phyloP scores from a whole-genome alignment of 768 basidiomycete species.

The Boletus fagicola region DNA sequence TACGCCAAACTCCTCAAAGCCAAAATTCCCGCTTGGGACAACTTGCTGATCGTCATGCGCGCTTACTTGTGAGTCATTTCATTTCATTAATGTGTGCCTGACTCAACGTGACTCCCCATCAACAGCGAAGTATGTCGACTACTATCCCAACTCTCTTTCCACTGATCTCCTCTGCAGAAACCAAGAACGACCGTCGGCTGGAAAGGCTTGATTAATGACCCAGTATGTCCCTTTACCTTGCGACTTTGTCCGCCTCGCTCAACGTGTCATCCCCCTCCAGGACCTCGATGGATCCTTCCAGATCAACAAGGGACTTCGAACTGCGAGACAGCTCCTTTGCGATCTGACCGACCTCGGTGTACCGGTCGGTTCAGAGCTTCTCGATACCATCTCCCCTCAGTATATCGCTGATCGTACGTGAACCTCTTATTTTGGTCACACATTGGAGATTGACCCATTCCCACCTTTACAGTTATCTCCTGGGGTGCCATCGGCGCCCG shows the following conservation, averaged over 20 bases:
- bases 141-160: background rate
- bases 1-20: slow-evolving; percentile 73
- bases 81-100: slow-evolving; percentile 7
- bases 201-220: slow-evolving; percentile 96
- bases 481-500: slow-evolving; percentile 98
- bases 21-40: slow-evolving; percentile 64
- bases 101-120: slow-evolving; percentile 35
- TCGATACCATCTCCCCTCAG: slow-evolving; percentile 83
- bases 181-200: slow-evolving; percentile 96
- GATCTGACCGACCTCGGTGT: slow-evolving; percentile 88
- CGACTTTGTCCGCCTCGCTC: background rate
- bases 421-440: background rate
- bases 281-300: slow-evolving; percentile 92
- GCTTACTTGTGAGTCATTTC: slow-evolving; percentile 84
- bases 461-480: slow-evolving; percentile 53
- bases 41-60: slow-evolving; percentile 92
- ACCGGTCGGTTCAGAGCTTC: slow-evolving; percentile 91
- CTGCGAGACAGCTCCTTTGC: slow-evolving; percentile 84
- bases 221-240: slow-evolving; percentile 33
- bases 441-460: background rate
- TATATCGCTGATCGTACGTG: slow-evolving; percentile 74
- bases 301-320: slow-evolving; percentile 95
- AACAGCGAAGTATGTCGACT: slow-evolving; percentile 38
- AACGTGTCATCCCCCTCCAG: slow-evolving; percentile 7
- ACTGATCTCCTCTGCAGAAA: slow-evolving; percentile 53